Conservation (phyloP, 1,284 basidiomycete species). For the Puccinia coronata region DNA sequence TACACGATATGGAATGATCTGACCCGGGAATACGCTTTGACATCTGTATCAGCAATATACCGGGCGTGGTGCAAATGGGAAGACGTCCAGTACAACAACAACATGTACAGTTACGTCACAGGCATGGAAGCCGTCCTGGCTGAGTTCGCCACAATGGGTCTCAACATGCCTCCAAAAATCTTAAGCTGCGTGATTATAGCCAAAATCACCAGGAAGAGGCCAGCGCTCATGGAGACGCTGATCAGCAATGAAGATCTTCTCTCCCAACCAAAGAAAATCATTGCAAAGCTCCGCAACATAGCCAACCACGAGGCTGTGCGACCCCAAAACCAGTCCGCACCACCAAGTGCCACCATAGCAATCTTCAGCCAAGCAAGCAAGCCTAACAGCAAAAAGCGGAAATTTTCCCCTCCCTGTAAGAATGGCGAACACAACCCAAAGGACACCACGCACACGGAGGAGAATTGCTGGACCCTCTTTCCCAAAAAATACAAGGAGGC, state of each 20-base stretch:
- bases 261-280: not conserved
- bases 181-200: not conserved
- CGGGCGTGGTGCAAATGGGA: not conserved
- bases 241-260: not conserved
- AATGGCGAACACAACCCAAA: conserved; percentile 3
- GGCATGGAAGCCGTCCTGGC: not conserved
- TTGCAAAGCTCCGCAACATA: not conserved
- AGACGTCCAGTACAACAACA: not conserved
- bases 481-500: not conserved
- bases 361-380: no score
- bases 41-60: not conserved
- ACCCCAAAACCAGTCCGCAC: not conserved
- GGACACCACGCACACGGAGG: not conserved
- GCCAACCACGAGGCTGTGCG: not conserved
- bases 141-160: not conserved
- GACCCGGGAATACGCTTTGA: not conserved
- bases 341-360: no score
- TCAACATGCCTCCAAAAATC: not conserved
- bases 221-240: not conserved
- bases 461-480: not conserved
- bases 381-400: not conserved
- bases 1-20: not conserved
- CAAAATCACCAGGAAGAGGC: not conserved
- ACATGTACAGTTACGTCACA: not conserved
- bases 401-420: not conserved